phyloP scores from a whole-genome alignment of 2,329 filamentous ascomycete species.

The Fusarium decemcellulare region DNA sequence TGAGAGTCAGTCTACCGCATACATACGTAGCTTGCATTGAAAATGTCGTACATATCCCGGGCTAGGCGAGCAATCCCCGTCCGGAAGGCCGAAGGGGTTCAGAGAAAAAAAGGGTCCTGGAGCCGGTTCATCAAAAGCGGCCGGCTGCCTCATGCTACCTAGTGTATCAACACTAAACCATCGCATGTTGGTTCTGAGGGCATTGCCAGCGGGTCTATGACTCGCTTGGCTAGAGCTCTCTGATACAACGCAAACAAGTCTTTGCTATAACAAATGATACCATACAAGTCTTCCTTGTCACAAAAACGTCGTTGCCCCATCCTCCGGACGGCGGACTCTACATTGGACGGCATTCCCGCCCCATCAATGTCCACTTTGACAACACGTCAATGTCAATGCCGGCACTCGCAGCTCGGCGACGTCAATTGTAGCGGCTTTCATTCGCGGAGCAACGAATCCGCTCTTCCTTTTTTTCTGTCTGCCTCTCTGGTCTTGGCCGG shows the following conservation, averaged over 20 bases:
- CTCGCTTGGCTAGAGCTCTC: background rate
- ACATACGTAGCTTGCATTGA: slow-evolving; percentile 23
- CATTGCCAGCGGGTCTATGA: slow-evolving; percentile 14
- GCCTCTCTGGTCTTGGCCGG: background rate
- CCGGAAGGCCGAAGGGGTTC: slow-evolving; percentile 9
- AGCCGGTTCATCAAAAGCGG: no score
- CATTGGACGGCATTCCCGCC: slow-evolving; percentile 30
- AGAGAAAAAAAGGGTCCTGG: background rate
- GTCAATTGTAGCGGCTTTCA: slow-evolving; percentile 2
- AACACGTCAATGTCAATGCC: slow-evolving; percentile 40
- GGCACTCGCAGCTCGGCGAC: slow-evolving; percentile 26
- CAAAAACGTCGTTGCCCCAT: slow-evolving; percentile 8
- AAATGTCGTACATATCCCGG: slow-evolving; percentile 6
- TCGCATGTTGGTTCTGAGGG: background rate
- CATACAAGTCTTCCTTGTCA: no score
- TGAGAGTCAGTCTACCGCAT: background rate
- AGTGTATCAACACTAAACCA: background rate
- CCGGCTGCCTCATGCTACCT: no score
- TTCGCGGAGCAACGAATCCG: slow-evolving; percentile 6
- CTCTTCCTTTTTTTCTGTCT: background rate
- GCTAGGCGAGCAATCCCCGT: slow-evolving; percentile 10
- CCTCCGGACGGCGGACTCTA: slow-evolving; percentile 30
- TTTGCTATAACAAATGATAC: no score
- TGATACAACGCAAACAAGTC: no score
- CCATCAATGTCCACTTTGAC: slow-evolving; percentile 41